phyloP scores from a whole-genome alignment of 345 rosid species.

The Raphanus sativus region DNA sequence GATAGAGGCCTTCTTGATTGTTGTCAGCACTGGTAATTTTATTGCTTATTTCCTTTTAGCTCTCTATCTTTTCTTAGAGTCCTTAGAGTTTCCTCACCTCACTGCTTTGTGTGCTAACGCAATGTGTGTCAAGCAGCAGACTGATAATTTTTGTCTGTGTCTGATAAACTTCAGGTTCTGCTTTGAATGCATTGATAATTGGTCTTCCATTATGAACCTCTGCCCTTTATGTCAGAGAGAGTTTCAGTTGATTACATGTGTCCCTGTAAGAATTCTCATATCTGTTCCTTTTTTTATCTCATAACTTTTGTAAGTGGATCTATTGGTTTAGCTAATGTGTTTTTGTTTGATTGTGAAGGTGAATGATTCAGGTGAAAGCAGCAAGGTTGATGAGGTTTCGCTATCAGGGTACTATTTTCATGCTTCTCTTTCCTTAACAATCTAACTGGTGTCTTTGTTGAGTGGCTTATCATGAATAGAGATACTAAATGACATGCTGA shows the following conservation, averaged over 20 bases:
- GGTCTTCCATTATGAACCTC: slow-evolving; percentile 94
- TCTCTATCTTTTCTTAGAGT: background rate
- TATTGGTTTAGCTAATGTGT: slow-evolving; percentile 29
- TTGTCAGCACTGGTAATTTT: slow-evolving; percentile 82
- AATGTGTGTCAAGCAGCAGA: background rate
- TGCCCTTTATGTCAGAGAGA: slow-evolving; percentile 98
- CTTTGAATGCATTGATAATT: slow-evolving; percentile 96
- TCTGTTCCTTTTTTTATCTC: slow-evolving; percentile 8
- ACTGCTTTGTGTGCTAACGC: background rate
- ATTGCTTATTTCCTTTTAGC: background rate
- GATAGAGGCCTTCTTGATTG: slow-evolving; percentile 97
- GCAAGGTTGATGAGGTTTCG: slow-evolving; percentile 67
- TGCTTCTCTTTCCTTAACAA: slow-evolving; percentile 4
- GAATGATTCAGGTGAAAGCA: slow-evolving; percentile 78
- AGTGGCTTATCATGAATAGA: slow-evolving; percentile 1
- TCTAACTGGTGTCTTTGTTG: slow-evolving; percentile 2
- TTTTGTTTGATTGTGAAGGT: slow-evolving; percentile 58
- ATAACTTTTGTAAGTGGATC: background rate
- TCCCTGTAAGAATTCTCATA: slow-evolving; percentile 66
- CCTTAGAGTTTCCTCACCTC: background rate
- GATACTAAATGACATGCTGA: background rate
- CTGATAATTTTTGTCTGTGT: slow-evolving; percentile 28
- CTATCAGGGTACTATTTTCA: slow-evolving; percentile 57
- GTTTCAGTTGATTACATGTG: slow-evolving; percentile 94
- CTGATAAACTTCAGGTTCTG: slow-evolving; percentile 74